phyloP scores from a whole-genome alignment of 352 stramenopile genomes.

The Phytophthora hibernalis region DNA sequence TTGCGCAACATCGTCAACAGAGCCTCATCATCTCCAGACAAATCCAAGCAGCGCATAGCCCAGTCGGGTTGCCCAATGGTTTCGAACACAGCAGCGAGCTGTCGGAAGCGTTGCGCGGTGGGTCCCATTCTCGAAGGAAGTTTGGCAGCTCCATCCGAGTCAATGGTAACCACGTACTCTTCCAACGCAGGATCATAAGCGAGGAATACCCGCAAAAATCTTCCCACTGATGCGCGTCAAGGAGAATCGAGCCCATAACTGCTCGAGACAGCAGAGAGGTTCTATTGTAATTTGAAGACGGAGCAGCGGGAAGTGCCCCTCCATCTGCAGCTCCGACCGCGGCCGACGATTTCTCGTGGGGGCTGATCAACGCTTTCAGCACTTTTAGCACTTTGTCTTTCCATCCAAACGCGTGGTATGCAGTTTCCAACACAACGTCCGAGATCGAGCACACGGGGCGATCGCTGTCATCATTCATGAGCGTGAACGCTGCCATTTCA shows the following conservation, averaged over 20 bases:
- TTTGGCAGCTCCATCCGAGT: constrained; percentile 55
- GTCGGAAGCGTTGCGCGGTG: constrained; percentile 45
- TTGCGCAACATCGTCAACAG: constrained; percentile 59
- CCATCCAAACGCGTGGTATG: constrained; percentile 71
- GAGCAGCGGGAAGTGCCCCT: constrained; percentile 9
- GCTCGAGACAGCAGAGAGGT: constrained; percentile 48
- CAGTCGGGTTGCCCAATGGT: constrained; percentile 61
- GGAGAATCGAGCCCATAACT: constrained; percentile 56
- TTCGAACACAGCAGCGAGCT: constrained; percentile 55
- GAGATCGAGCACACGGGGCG: constrained; percentile 57
- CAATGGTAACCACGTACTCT: constrained; percentile 71
- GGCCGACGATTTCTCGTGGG: constrained; percentile 22
- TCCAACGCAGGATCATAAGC: constrained; percentile 60
- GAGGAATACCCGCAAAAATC: constrained; percentile 60
- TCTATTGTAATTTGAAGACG: constrained; percentile 50
- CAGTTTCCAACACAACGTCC: constrained; percentile 45
- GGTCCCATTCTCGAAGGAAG: constrained; percentile 62
- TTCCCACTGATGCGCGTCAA: constrained; percentile 62
- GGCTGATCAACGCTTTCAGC: constrained; percentile 44
- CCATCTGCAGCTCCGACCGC: constrained; percentile 16
- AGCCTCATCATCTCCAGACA: constrained; percentile 73
- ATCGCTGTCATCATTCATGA: constrained; percentile 45
- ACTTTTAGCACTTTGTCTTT: constrained; percentile 57
- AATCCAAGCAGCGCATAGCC: constrained; percentile 68
- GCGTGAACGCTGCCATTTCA: constrained; percentile 62